phyloP scores from a whole-genome alignment of 495 filamentous ascomycete genomes.

The Neurospora discreta region DNA sequence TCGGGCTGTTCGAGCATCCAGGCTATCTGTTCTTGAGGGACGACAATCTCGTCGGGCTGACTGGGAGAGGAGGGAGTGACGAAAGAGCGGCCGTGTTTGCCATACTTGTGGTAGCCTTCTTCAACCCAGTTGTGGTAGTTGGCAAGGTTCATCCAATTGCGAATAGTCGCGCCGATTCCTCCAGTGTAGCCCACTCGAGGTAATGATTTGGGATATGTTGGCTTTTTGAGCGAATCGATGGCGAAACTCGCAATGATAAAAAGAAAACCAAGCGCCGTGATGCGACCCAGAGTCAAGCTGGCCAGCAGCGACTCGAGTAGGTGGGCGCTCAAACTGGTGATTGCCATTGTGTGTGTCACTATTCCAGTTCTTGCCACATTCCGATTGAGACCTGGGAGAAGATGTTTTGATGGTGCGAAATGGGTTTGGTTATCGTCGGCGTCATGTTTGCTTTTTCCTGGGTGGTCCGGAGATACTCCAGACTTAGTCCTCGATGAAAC shows the following conservation, averaged over 20 bases:
- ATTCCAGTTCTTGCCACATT: not conserved
- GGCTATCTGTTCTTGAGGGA: slow-evolving; percentile 21
- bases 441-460: not conserved
- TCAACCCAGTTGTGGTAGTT: slow-evolving; percentile 21
- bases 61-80: slow-evolving; percentile 20
- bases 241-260: slow-evolving; percentile 21
- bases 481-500: not conserved
- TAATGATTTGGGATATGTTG: slow-evolving; percentile 21
- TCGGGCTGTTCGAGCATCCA: slow-evolving; percentile 30
- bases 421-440: not conserved
- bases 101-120: slow-evolving; percentile 27
- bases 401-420: not conserved
- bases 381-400: not conserved
- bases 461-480: not conserved
- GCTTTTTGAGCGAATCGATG: slow-evolving; percentile 22
- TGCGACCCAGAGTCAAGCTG: slow-evolving; percentile 10
- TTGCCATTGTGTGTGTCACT: not conserved
- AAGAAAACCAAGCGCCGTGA: slow-evolving; percentile 7
- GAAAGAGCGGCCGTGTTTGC: slow-evolving; percentile 21
- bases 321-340: slow-evolving; percentile 11
- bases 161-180: slow-evolving; percentile 16
- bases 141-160: slow-evolving; percentile 18
- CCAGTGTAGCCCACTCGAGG: slow-evolving; percentile 22
- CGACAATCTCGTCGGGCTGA: slow-evolving; percentile 23
- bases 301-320: slow-evolving; percentile 18